phyloP scores from a whole-genome alignment of 108 stramenopile genomes.

The Aurantiochytrium sp. region DNA sequence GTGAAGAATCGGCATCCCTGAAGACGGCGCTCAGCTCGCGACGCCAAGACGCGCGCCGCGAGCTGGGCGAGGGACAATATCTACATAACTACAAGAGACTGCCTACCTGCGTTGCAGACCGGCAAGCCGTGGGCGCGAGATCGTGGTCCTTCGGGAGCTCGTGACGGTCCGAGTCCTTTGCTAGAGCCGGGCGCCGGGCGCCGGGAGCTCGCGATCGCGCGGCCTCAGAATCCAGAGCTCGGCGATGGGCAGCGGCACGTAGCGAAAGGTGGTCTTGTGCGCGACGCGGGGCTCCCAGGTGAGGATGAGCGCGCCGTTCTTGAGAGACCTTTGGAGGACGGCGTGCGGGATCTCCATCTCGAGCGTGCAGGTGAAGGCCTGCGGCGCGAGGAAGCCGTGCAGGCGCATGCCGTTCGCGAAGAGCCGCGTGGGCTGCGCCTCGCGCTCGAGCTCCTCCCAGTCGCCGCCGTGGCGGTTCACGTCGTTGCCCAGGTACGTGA shows the following conservation, averaged over 20 bases:
- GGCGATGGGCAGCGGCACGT: not conserved
- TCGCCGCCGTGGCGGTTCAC: constrained; percentile 21
- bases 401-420: not conserved
- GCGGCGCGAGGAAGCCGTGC: not conserved
- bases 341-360: not conserved
- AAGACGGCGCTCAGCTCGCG: too few relatives aligned
- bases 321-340: not conserved
- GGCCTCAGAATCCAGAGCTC: constrained; percentile 11
- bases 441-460: constrained; percentile 24
- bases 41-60: too few relatives aligned
- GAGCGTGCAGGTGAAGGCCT: not conserved
- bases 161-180: too few relatives aligned
- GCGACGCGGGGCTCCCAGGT: constrained; percentile 11
- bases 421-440: constrained; percentile 1
- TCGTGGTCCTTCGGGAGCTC: too few relatives aligned
- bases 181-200: too few relatives aligned
- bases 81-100: too few relatives aligned
- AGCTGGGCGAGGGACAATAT: too few relatives aligned
- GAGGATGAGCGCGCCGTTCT: not conserved
- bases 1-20: too few relatives aligned
- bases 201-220: not conserved
- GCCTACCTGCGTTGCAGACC: too few relatives aligned
- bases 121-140: too few relatives aligned
- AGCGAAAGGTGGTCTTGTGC: constrained; percentile 30
- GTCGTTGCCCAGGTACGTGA: constrained; percentile 22